Conservation (phyloP, 2,329 filamentous ascomycete species). For the Plenodomus lindquistii region DNA sequence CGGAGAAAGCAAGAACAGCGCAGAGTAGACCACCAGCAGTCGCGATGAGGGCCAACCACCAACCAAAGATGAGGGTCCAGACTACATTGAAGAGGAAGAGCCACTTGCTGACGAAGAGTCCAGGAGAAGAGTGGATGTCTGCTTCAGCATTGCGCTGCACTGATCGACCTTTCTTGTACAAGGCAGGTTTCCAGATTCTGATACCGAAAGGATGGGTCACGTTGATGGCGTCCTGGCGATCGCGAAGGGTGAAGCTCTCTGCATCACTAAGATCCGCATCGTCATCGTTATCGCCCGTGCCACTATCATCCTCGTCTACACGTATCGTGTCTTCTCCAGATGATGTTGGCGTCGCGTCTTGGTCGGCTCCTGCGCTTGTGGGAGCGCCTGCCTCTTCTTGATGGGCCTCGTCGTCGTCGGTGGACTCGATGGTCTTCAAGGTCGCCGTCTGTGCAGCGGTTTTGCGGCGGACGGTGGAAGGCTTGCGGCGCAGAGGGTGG, state of each 20-base stretch:
- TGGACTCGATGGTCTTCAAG: conserved; percentile 55
- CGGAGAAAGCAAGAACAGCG: conserved; percentile 74
- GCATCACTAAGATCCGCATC: conserved; percentile 82
- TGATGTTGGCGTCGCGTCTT: conserved; percentile 31
- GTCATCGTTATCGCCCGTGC: conserved; percentile 64
- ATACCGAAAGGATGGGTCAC: conserved; percentile 99
- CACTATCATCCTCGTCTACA: conserved; percentile 47
- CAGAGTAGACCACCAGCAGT: conserved; percentile 76
- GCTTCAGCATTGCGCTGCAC: conserved; percentile 95
- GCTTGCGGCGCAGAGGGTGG: conserved; percentile 53
- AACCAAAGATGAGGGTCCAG: conserved; percentile 92
- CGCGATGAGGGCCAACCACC: conserved; percentile 87
- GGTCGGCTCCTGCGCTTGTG: conserved; percentile 12
- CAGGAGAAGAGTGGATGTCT: conserved; percentile 94
- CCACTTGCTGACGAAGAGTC: conserved; percentile 81
- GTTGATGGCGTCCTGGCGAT: conserved; percentile 97
- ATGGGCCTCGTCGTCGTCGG: conserved; percentile 49
- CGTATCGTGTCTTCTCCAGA: conserved; percentile 46
- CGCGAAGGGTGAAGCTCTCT: conserved; percentile 96
- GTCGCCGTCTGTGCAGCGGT: conserved; percentile 51
- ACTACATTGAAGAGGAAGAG: conserved; percentile 84
- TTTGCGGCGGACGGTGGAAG: conserved; percentile 57
- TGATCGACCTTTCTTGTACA: conserved; percentile 97
- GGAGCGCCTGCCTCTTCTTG: conserved; percentile 38
- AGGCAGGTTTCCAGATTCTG: conserved; percentile 95